Base-by-base conservation (phyloP, 495 filamentous ascomycete species). In the Sporormia fimetaria region DNA sequence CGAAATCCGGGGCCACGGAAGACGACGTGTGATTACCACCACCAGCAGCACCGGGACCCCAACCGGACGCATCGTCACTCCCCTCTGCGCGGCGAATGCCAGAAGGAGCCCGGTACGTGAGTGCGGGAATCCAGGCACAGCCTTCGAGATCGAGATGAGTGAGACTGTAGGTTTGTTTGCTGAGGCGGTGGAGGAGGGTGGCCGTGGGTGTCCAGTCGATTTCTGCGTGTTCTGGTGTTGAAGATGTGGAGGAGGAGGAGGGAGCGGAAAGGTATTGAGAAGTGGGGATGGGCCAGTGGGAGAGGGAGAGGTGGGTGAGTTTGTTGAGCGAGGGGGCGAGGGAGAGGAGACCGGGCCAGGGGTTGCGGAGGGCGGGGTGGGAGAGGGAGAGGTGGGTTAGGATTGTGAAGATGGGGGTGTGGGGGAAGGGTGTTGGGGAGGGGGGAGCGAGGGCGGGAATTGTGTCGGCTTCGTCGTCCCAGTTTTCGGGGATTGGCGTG, bases 101-200 rank as follows among this genome's bases (percentile, higher is more conserved):
- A 15, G 18, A 25, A 17, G 37, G 20, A 6, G 16, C 14, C 12
- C 17, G 57, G 61, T 66, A 72, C 9, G 51, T 59, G n/a, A 93
- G 58, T 1, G 81, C 81, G 3, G 62, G 58, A 21, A 73, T 55
- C 87, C 87, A 94, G 11, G 69, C 66, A 57, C 86, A 94, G 11
- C 83, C 85, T 42, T 81, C 81, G 10, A 94, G 61, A 54, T 90
- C 84, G 0, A 94, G 68, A 61, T 77, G 87, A 56, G 83, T 73
- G 1, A 94, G 66, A 31, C 74, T 71, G 54, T 86, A 83, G 0
- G 81, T 71, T 9, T 61, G 63, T 18, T 66, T 66, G 37, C 78
- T 80, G 0, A 94, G 65, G 9, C 73, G 69, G n/a, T 77, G 71
- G 2, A 93, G 61, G 3, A 90, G 62, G 26, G 67, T 61, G 1